Conservation (phyloP, 768 basidiomycete species). For the Lentinula aciculospora region DNA sequence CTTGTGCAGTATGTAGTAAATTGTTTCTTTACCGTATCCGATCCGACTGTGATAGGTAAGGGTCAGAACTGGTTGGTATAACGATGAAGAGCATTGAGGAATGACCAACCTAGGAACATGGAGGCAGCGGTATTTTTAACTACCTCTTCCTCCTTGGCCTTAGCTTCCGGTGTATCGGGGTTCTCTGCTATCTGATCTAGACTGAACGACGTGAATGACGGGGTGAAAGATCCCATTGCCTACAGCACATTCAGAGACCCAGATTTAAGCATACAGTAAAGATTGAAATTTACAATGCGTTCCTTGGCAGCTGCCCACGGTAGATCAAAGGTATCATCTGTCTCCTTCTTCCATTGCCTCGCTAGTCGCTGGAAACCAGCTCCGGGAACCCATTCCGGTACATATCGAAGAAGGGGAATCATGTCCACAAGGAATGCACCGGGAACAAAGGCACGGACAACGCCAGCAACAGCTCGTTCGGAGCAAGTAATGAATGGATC, state of each 20-base stretch:
- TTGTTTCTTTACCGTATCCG: constrained; percentile 3
- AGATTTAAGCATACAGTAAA: neutral
- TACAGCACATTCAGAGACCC: neutral
- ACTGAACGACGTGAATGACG: constrained; percentile 17
- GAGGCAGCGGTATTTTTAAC: constrained; percentile 19
- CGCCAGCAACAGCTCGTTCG: constrained; percentile 11
- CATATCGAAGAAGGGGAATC: constrained; percentile 17
- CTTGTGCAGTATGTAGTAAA: neutral
- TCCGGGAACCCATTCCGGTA: constrained; percentile 25
- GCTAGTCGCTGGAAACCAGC: constrained; percentile 26
- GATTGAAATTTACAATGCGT: constrained; percentile 3
- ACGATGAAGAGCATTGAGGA: neutral
- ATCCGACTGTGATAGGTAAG: neutral
- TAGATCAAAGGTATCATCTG: constrained; percentile 6
- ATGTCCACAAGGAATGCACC: constrained; percentile 16
- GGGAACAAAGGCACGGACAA: constrained; percentile 9
- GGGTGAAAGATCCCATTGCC: constrained; percentile 14
- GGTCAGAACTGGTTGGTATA: neutral
- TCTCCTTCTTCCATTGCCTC: constrained; percentile 10
- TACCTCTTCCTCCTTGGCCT: constrained; percentile 13
- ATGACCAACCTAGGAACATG: constrained; percentile 17
- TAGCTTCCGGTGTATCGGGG: constrained; percentile 11
- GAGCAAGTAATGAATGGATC: constrained; percentile 19
- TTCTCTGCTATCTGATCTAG: constrained; percentile 9
- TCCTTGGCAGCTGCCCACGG: constrained; percentile 13